Conservation (phyloP, 31 red algal species). For the Porphyra umbilicalis region DNA sequence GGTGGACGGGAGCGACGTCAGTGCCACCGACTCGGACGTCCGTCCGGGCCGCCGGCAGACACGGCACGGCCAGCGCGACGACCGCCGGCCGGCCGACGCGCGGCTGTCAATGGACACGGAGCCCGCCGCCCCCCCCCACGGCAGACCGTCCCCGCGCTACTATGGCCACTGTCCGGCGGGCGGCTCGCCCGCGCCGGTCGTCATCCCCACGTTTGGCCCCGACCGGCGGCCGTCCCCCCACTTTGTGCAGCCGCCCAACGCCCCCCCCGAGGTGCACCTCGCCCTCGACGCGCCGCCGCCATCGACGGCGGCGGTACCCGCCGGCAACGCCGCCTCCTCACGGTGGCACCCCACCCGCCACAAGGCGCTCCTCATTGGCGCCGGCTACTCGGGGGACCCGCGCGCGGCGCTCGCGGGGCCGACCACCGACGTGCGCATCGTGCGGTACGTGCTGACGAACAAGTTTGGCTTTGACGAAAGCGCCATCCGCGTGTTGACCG, state of each 20-base stretch:
- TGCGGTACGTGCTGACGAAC: constrained; percentile 39
- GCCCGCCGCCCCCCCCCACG: no score
- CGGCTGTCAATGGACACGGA: no score
- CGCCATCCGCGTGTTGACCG: constrained; percentile 55
- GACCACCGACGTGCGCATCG: constrained; percentile 45
- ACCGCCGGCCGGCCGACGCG: no score
- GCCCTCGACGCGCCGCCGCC: not conserved
- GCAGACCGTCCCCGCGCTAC: not conserved
- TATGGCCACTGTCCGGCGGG: not conserved
- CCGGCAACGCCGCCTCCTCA: not conserved
- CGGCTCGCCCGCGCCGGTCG: not conserved
- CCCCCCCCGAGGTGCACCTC: not conserved
- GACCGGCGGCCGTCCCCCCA: not conserved
- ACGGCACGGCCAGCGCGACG: no score
- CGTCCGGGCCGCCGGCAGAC: no score
- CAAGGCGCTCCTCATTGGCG: constrained; percentile 50
- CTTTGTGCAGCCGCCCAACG: not conserved
- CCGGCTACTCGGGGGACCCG: constrained; percentile 32
- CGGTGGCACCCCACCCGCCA: constrained; percentile 13
- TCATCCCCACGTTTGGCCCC: not conserved
- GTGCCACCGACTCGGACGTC: no score
- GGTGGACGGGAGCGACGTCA: no score
- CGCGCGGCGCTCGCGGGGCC: constrained; percentile 24
- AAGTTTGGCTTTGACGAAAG: constrained; percentile 33
- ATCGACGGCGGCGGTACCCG: not conserved